Evolutionary conservation across 2,329 filamentous ascomycete species (phyloP).

Genomic region (Seiridium unicorne): DNA sequence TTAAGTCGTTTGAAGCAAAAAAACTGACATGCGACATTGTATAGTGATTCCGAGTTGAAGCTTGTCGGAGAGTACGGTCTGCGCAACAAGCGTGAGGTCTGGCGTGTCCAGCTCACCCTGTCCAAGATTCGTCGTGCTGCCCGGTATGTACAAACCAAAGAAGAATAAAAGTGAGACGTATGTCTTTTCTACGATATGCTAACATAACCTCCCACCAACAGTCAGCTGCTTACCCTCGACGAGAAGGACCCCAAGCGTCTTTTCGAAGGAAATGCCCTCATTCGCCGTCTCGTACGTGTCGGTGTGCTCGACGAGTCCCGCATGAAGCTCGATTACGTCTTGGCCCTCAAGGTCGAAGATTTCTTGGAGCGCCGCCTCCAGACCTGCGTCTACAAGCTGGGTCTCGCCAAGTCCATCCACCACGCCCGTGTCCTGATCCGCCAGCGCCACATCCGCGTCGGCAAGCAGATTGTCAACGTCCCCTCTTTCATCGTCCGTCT

Average conservation of each 20-base stretch:
- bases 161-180: background rate
- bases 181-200: conserved; percentile 6
- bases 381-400: conserved; percentile 99
- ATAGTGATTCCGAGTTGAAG: conserved; percentile 99
- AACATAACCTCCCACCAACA: conserved; percentile 35
- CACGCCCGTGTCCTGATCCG: conserved; percentile 99
- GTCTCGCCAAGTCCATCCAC: conserved; percentile 99
- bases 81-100: conserved; percentile 99
- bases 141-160: conserved; percentile 62
- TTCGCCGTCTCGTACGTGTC: conserved; percentile 99
- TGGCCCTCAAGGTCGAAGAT: conserved; percentile 98
- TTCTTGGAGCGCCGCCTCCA: conserved; percentile 99
- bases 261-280: conserved; percentile 99
- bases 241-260: conserved; percentile 99
- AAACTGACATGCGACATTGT: conserved; percentile 61
- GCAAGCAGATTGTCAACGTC: conserved; percentile 99
- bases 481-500: conserved; percentile 99
- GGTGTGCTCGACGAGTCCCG: conserved; percentile 99
- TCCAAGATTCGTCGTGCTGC: conserved; percentile 99
- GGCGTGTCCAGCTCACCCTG: conserved; percentile 98
- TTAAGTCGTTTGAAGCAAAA: conserved; percentile 81
- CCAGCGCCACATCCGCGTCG: conserved; percentile 99
- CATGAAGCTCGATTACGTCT: conserved; percentile 99
- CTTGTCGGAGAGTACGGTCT: conserved; percentile 99
- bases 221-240: conserved; percentile 99